phyloP scores from a whole-genome alignment of 345 rosid genomes.

The Erodium maritimum region DNA sequence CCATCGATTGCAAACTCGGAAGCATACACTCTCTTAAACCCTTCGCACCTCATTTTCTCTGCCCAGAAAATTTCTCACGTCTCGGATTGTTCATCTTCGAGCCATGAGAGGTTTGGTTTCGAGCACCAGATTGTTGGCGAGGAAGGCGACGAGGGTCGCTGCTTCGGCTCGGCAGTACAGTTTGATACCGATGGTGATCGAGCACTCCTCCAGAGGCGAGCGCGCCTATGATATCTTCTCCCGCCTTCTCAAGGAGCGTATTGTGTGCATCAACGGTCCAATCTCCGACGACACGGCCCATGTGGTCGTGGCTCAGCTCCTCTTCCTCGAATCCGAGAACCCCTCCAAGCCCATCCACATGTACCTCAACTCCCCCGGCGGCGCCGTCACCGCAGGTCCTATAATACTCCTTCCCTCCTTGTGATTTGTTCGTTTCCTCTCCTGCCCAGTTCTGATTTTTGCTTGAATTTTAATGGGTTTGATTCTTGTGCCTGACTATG shows the following conservation, averaged over 20 bases:
- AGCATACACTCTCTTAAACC: too few species aligned
- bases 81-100: too few species aligned
- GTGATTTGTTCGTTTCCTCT: too few species aligned
- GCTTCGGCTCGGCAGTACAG: slow-evolving; percentile 35
- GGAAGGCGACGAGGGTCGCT: not conserved
- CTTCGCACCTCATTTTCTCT: too few species aligned
- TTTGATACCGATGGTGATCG: slow-evolving; percentile 11
- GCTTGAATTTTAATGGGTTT: too few species aligned
- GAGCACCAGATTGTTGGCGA: slow-evolving; percentile 3
- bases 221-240: slow-evolving; percentile 96
- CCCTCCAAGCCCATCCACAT: slow-evolving; percentile 21
- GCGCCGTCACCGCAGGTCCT: slow-evolving; percentile 38
- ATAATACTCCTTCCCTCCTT: too few species aligned
- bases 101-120: slow-evolving; percentile 7
- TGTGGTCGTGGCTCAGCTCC: slow-evolving; percentile 96
- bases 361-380: slow-evolving; percentile 98
- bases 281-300: slow-evolving; percentile 86
- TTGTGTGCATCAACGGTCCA: slow-evolving; percentile 86
- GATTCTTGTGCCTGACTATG: too few species aligned
- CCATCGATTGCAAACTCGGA: too few species aligned
- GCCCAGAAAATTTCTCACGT: too few species aligned
- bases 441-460: too few species aligned
- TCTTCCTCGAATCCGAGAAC: slow-evolving; percentile 92
- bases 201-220: slow-evolving; percentile 92
- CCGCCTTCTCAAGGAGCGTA: slow-evolving; percentile 83